Evolutionary conservation across 192 early-diverging fungal species (phyloP).

Genomic region (Entomortierella chlamydospora): DNA sequence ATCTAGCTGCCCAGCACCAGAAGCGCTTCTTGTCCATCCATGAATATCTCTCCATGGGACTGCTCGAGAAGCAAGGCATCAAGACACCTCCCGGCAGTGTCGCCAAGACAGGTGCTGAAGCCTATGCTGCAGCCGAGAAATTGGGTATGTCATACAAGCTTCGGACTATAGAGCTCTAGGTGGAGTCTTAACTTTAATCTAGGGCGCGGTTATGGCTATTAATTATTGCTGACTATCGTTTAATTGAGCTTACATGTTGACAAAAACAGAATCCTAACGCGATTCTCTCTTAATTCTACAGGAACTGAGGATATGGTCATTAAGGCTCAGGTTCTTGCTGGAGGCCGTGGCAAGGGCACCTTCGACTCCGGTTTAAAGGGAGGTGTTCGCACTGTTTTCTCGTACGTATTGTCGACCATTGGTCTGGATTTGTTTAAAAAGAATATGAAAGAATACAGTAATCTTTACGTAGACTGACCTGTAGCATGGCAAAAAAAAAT

Average conservation of each 20-base stretch:
- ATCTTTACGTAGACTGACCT: too few species aligned
- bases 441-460: too few species aligned
- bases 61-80: slow-evolving; percentile 92
- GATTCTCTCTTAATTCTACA: background rate
- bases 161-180: too few species aligned
- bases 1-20: slow-evolving; percentile 59
- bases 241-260: too few species aligned
- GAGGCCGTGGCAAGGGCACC: slow-evolving; percentile 97
- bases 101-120: slow-evolving; percentile 89
- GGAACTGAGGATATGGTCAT: slow-evolving; percentile 80
- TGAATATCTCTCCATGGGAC: slow-evolving; percentile 95
- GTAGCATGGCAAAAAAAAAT: too few species aligned
- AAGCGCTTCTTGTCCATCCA: slow-evolving; percentile 96
- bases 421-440: too few species aligned
- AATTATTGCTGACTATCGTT: too few species aligned
- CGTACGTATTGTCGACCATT: slow-evolving; percentile 68
- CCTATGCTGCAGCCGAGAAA: slow-evolving; percentile 84
- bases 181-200: too few species aligned
- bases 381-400: slow-evolving; percentile 93
- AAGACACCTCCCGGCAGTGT: slow-evolving; percentile 90
- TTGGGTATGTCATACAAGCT: slow-evolving; percentile 80
- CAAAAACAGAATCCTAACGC: background rate
- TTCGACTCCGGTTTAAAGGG: slow-evolving; percentile 97
- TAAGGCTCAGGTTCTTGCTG: slow-evolving; percentile 93
- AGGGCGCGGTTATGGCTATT: too few species aligned